phyloP scores from a whole-genome alignment of 1,139 yeast genomes.

The Suhomyces anneliseae region DNA sequence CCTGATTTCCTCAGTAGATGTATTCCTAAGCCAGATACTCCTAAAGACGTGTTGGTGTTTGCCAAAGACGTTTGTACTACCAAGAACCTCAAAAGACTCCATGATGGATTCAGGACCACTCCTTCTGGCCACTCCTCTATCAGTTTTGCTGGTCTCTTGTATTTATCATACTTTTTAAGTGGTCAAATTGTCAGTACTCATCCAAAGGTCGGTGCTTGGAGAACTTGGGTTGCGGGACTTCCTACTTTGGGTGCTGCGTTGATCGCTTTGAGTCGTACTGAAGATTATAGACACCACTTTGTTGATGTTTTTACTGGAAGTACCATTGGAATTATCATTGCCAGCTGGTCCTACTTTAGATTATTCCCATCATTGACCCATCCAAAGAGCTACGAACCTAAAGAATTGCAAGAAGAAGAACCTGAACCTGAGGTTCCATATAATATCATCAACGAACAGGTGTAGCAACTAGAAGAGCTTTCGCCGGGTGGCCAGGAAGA shows the following conservation, averaged over 20 bases:
- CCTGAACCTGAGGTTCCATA: constrained; percentile 6
- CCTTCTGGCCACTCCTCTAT: constrained; percentile 78
- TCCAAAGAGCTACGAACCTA: constrained; percentile 26
- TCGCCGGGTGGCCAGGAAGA: too few species aligned
- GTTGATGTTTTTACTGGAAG: constrained; percentile 67
- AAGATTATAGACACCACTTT: constrained; percentile 80
- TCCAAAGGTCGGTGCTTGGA: constrained; percentile 54
- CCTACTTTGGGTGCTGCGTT: constrained; percentile 58
- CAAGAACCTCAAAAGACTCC: constrained; percentile 36
- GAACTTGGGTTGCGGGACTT: constrained; percentile 36
- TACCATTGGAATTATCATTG: constrained; percentile 45
- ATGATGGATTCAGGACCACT: constrained; percentile 75
- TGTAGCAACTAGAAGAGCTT: background rate
- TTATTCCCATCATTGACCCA: constrained; percentile 32
- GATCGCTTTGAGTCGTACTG: constrained; percentile 70
- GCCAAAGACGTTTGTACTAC: constrained; percentile 68
- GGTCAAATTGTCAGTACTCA: constrained; percentile 53
- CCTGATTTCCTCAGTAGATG: constrained; percentile 81
- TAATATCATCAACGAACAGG: constrained; percentile 6
- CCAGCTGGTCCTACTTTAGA: constrained; percentile 40
- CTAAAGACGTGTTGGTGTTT: constrained; percentile 45
- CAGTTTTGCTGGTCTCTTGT: constrained; percentile 66
- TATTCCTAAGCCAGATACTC: constrained; percentile 51
- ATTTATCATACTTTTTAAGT: constrained; percentile 59
- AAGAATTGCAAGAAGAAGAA: constrained; percentile 17